Evolutionary conservation across 106 monocot species (phyloP).

Genomic region (Acorus calamus): DNA sequence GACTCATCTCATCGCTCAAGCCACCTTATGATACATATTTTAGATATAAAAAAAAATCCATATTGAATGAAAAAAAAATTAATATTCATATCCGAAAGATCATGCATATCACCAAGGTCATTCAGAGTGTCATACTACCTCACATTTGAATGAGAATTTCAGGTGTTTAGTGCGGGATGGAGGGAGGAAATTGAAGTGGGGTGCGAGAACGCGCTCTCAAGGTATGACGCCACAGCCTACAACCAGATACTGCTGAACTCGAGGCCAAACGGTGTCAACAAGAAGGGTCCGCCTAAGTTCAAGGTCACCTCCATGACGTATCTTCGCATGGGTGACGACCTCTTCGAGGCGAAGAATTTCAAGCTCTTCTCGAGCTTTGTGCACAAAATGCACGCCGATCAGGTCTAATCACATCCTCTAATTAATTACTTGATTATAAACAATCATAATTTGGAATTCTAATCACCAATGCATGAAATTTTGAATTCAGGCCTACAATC

Average conservation of each 20-base stretch:
- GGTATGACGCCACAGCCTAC: constrained; percentile 29
- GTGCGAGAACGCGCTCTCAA: constrained; percentile 40
- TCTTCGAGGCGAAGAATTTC: constrained; percentile 22
- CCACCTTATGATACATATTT: background rate
- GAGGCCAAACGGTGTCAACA: constrained; percentile 37
- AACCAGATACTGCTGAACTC: constrained; percentile 37
- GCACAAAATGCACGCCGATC: constrained; percentile 44
- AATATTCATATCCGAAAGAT: no score
- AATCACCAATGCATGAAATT: background rate
- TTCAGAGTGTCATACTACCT: no score
- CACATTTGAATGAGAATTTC: background rate
- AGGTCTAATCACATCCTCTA: constrained; percentile 11
- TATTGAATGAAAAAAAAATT: no score
- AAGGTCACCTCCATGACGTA: constrained; percentile 27
- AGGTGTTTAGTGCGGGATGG: constrained; percentile 54
- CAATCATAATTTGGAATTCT: background rate
- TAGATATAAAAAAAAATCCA: no score
- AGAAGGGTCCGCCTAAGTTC: constrained; percentile 15
- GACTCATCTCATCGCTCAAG: background rate
- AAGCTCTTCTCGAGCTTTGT: constrained; percentile 31
- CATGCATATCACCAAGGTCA: no score
- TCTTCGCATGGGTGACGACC: constrained; percentile 28
- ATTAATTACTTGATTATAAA: background rate
- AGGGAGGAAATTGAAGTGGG: constrained; percentile 42
- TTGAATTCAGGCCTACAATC: constrained; percentile 26